These are phyloP conservation scores for Knufia petricola DNA, from an alignment of 2,329 filamentous ascomycete genomes.

Conservation along the genomic window DNA sequence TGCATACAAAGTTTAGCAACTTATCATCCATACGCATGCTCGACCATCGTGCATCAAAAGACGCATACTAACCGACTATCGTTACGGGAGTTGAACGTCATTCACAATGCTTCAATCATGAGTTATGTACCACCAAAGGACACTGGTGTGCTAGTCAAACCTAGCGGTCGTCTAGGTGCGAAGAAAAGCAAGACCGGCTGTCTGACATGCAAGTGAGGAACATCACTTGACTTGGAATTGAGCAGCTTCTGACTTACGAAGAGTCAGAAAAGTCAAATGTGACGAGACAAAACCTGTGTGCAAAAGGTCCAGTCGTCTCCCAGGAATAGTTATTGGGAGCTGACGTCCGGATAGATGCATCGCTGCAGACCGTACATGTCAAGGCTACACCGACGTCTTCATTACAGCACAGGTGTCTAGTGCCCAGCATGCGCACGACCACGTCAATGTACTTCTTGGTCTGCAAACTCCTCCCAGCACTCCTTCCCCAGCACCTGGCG, in stretches of 20 bases:
- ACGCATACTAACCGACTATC: background rate
- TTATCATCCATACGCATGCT: background rate
- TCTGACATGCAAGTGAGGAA: conserved; percentile 7
- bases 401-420: background rate
- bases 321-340: no score
- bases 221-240: background rate
- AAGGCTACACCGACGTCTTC: conserved; percentile 7
- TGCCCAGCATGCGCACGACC: background rate
- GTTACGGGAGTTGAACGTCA: background rate
- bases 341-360: background rate
- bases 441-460: background rate
- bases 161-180: background rate
- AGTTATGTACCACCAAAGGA: background rate
- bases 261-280: conserved; percentile 6
- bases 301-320: background rate
- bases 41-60: background rate
- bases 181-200: conserved; percentile 7
- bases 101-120: background rate
- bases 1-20: background rate
- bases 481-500: background rate
- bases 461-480: conserved; percentile 1
- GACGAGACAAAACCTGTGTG: conserved; percentile 5
- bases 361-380: background rate
- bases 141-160: background rate
- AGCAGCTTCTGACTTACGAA: background rate